A percentile compares a stretch with the other conserved stretches of the same genome.
Conservation (phyloP, 2,329 filamentous ascomycete species). For the Didymella keratinophila region DNA sequence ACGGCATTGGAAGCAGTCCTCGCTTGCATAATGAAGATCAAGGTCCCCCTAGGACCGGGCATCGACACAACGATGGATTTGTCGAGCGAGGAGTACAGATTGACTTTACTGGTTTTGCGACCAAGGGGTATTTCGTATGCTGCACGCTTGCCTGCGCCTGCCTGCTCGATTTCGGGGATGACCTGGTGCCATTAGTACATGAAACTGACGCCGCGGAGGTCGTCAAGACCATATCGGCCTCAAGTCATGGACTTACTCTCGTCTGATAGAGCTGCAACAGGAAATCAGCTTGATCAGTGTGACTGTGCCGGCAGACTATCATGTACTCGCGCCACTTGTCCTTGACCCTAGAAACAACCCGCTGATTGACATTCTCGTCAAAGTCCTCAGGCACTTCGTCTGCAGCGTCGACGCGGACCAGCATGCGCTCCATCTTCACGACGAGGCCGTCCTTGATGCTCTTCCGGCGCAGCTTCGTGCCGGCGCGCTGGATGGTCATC, state of each 20-base stretch:
- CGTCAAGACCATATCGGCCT: no score
- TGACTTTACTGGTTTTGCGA: slow-evolving; percentile 63
- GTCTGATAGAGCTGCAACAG: slow-evolving; percentile 68
- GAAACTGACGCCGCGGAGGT: no score
- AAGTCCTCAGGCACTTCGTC: slow-evolving; percentile 66
- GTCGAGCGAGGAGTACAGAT: slow-evolving; percentile 71
- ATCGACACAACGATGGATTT: slow-evolving; percentile 72
- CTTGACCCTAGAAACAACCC: slow-evolving; percentile 64
- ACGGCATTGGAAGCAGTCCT: slow-evolving; percentile 68
- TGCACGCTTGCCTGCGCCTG: slow-evolving; percentile 62
- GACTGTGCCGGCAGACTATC: slow-evolving; percentile 67
- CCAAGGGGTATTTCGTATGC: slow-evolving; percentile 66
- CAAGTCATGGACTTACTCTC: slow-evolving; percentile 50
- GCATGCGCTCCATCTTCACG: slow-evolving; percentile 73
- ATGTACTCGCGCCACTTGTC: slow-evolving; percentile 73
- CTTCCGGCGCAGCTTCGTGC: slow-evolving; percentile 48
- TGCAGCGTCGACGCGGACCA: slow-evolving; percentile 66
- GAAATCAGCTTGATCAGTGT: slow-evolving; percentile 63
- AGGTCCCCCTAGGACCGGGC: slow-evolving; percentile 61
- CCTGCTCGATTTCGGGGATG: slow-evolving; percentile 65
- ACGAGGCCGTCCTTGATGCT: slow-evolving; percentile 65
- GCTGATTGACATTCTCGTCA: slow-evolving; percentile 68
- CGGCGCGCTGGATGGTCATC: slow-evolving; percentile 47
- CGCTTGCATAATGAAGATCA: slow-evolving; percentile 67
- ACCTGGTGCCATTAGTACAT: slow-evolving; percentile 48